Conservation (phyloP, 164 flowering plant species). For the Vitis rotundifolia region DNA sequence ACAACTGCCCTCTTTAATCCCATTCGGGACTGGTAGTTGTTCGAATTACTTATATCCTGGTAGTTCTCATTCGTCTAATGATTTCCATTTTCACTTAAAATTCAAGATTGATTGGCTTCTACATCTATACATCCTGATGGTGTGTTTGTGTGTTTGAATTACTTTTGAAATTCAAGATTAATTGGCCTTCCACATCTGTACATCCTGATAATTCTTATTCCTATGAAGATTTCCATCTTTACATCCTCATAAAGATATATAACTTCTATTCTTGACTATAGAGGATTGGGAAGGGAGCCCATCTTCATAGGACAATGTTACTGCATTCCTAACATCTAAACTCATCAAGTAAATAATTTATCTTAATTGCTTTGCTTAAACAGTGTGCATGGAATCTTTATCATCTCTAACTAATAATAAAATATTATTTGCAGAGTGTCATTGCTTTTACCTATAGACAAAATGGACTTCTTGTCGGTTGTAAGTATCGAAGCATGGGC, state of each 20-base stretch:
- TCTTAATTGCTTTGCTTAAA: background rate
- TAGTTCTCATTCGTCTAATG: too few relatives aligned
- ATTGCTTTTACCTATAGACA: slow-evolving; percentile 34
- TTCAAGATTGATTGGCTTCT: too few relatives aligned
- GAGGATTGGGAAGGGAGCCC: background rate
- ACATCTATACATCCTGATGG: too few relatives aligned
- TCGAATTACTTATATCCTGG: background rate
- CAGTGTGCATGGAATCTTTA: background rate
- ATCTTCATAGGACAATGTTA: background rate
- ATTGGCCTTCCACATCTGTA: background rate
- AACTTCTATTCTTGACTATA: background rate
- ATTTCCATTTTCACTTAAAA: too few relatives aligned
- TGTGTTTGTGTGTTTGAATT: background rate
- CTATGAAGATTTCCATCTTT: background rate
- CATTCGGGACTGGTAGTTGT: background rate
- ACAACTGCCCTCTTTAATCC: background rate
- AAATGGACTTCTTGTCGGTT: slow-evolving; percentile 26
- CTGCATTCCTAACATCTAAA: background rate
- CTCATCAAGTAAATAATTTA: background rate
- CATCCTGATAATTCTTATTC: background rate
- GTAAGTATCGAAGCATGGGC: slow-evolving; percentile 28
- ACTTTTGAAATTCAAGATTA: background rate
- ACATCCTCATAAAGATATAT: too few relatives aligned
- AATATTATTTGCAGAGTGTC: slow-evolving; percentile 17
- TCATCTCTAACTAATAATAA: background rate